Evolutionary conservation across 129 eudicot species (phyloP), one percentile per base, ranked within the genome.

Genomic region (Logfia minima): DNA sequence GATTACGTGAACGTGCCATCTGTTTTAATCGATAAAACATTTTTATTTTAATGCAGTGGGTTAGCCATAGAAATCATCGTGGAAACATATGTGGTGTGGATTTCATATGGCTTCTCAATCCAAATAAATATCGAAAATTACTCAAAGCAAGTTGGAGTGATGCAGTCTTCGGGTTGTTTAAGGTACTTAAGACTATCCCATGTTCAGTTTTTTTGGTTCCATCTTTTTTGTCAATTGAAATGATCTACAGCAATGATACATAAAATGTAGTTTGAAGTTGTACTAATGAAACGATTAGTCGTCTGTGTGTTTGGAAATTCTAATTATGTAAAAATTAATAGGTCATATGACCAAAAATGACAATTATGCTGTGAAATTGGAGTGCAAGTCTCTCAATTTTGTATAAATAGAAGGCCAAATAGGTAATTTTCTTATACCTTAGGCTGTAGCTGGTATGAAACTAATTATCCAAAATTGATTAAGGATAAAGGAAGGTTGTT

Each of bases 71-170:
- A 34, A 95, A 95, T 86, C 99, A 95, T 77, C 89, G 91, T 37
- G 99, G 99, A 32, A 95, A 95, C 72, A 90, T 95, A 76, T 95
- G 99, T 78, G 99, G 99, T 23, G 99, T 92, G 29, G 99, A 95
- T 84, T 95, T 95, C 76, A 92, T 95, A 85, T 95, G 99, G 99
- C 92, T 95, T 84, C 95, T 95, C 53, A 92, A 95, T 81, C 99
- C 99, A 70, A 92, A 91, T 55, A 85, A 90, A 78, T 92, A 95
- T 77, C 71, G 96, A 66, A 88, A 95, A 82, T 78, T 91, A 58
- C 92, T 95, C 17, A 89, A 85, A 82, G 75, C 93, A 64, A 95
- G 96, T 80, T 95, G 99, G 99, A 92, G 93, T 45, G 97, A 92
- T 70, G 93, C 99, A 10, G 86, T 95, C 11, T 95, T 95, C 69